phyloP scores from a whole-genome alignment of 2,329 filamentous ascomycete species.

The Sarocladiaceae sp. region DNA sequence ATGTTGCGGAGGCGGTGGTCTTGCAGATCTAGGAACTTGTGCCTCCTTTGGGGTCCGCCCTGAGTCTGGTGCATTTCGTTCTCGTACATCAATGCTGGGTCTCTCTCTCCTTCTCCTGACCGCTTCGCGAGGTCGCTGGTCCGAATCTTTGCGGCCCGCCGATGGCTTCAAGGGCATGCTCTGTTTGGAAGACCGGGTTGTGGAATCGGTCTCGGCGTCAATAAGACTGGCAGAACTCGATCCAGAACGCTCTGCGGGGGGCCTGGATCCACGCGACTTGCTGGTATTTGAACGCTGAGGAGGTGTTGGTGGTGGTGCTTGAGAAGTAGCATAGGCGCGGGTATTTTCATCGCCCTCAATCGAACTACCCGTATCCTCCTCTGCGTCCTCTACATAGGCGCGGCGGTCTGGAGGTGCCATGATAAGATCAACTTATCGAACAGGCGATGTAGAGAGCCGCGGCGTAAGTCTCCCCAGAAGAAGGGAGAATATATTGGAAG shows the following conservation, averaged over 20 bases:
- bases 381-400: constrained; percentile 47
- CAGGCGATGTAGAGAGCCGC: neutral
- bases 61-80: neutral
- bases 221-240: neutral
- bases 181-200: constrained; percentile 30
- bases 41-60: neutral
- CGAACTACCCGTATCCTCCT: constrained; percentile 45
- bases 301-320: constrained; percentile 22
- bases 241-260: neutral
- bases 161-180: constrained; percentile 15
- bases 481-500: neutral
- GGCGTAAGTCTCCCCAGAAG: neutral
- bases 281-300: constrained; percentile 50
- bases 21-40: neutral
- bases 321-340: constrained; percentile 38
- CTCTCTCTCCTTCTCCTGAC: constrained; percentile 10
- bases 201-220: constrained; percentile 33
- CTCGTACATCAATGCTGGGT: neutral
- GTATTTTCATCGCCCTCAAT: constrained; percentile 34
- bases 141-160: constrained; percentile 17
- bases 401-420: constrained; percentile 38
- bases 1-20: constrained; percentile 26
- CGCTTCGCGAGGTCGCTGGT: constrained; percentile 25
- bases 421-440: constrained; percentile 18
- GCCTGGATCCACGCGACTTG: constrained; percentile 33